Conservation (phyloP, 805 yeast genomes). For the Yueomyces sinensis region DNA sequence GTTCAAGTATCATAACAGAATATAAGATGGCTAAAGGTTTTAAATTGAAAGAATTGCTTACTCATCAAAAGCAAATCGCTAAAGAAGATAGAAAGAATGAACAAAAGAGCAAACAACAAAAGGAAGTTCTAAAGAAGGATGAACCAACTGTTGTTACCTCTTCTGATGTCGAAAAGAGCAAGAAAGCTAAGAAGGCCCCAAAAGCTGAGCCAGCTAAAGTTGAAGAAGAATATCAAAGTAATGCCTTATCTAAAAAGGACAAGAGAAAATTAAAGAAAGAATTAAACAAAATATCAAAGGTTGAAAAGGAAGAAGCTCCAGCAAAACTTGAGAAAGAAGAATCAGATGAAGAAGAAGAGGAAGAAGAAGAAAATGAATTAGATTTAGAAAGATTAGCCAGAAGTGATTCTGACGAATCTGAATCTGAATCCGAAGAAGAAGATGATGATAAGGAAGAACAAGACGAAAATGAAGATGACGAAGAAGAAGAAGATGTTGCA, state of each 20-base stretch:
- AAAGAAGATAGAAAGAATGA: conserved; percentile 12
- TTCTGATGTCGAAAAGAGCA: conserved; percentile 14
- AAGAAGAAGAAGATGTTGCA: conserved; percentile 72
- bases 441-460: conserved; percentile 36
- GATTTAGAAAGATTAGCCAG: conserved; percentile 23
- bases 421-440: conserved; percentile 31
- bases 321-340: conserved; percentile 32
- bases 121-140: conserved; percentile 11
- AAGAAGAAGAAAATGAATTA: conserved; percentile 5
- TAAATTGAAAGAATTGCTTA: conserved; percentile 19
- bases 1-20: no score
- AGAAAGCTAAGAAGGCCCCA: conserved; percentile 8
- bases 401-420: conserved; percentile 25
- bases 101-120: conserved; percentile 11
- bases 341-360: conserved; percentile 29
- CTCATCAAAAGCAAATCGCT: conserved; percentile 16
- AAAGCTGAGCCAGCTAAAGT: conserved; percentile 5
- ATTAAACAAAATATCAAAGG: conserved; percentile 17
- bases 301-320: conserved; percentile 24
- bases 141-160: conserved; percentile 23
- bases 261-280: conserved; percentile 44
- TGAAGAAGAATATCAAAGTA: conserved; percentile 32
- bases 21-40: conserved; percentile 23
- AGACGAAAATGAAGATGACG: conserved; percentile 44
- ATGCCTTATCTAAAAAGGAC: conserved; percentile 48